Evolutionary conservation across 2,329 filamentous ascomycete species (phyloP), one percentile per base, ranked within the genome.

Genomic region (Diaporthe sp.): DNA sequence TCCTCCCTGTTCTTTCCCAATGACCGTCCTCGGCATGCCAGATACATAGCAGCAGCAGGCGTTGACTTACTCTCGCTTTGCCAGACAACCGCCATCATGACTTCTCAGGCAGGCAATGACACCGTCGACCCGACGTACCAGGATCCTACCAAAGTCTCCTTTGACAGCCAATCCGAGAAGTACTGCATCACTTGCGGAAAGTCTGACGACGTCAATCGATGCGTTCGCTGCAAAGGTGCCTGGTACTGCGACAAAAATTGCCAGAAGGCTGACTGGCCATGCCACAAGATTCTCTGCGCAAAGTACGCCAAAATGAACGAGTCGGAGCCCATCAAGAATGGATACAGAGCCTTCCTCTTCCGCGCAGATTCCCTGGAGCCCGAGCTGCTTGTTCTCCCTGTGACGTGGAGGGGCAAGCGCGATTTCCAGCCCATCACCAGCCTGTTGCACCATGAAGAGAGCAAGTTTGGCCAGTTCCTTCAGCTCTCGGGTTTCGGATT

Each of bases 121-220:
- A 2, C 20, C 22, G 37, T 10, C 15, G 7, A 0, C 7, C 17
- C 58, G 15, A 44, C 42, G 42, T 44, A 49, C 37, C 15, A 47
- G 3, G 25, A 9, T 9, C 37, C 58, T 22, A 15, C 22, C 58
- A 63, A 5, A 2, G 25, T 20, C 4, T 22, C 61, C 39, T 20
- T 67, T 22, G 1, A n/a, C 44, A 17, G 1, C 2, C 1, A 34
- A 12, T 10, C 28, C 4, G 44, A 68, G 44, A 53, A 51, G 10
- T 68, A 68, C 31, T 68, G 63, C 63, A 53, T 68, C 44, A 53
- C 44, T 13, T 51, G 44, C 28, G 63, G 44, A 15, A 39, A 51
- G 5, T 51, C 31, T 1, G 28, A 39, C 22, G 39, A 6, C 7
- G 10, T 51, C 2, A 7, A 17, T 1, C 4, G 5, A 15, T 68